phyloP scores from a whole-genome alignment of 2,329 filamentous ascomycete species.

The Calonectria ilicicola region DNA sequence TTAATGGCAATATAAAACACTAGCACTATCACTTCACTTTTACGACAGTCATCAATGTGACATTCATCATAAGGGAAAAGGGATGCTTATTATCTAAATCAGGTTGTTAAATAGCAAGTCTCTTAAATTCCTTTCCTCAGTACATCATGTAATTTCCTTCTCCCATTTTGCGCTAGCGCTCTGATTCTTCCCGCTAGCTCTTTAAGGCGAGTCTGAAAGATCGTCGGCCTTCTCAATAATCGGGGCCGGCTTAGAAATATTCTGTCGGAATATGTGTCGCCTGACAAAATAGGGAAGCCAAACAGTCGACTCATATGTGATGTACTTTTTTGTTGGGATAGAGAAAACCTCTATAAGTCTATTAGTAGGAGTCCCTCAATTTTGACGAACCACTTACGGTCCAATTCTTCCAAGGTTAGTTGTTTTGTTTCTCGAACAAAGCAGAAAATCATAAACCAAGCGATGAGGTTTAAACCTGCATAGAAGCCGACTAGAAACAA shows the following conservation, averaged over 20 bases:
- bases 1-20: too few relatives aligned
- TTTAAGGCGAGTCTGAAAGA: background rate
- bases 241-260: conserved; percentile 47
- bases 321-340: conserved; percentile 39
- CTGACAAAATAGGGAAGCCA: conserved; percentile 54
- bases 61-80: too few relatives aligned
- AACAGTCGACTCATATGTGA: conserved; percentile 47
- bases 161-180: too few relatives aligned
- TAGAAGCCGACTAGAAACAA: conserved; percentile 51
- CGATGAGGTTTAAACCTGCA: conserved; percentile 57
- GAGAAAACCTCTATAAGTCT: conserved; percentile 21
- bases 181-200: too few relatives aligned
- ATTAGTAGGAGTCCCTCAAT: background rate
- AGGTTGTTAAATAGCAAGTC: too few relatives aligned
- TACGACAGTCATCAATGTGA: too few relatives aligned
- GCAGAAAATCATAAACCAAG: conserved; percentile 59
- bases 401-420: conserved; percentile 56
- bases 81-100: too few relatives aligned
- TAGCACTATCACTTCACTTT: too few relatives aligned
- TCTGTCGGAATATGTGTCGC: conserved; percentile 48
- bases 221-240: conserved; percentile 39
- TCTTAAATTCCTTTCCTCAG: too few relatives aligned
- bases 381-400: conserved; percentile 21
- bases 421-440: conserved; percentile 61
- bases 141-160: too few relatives aligned